A percentile compares a stretch with the other conserved stretches of the same genome.
Conservation (phyloP, 768 basidiomycete genomes). For the Lactarius pseudohatsudake region DNA sequence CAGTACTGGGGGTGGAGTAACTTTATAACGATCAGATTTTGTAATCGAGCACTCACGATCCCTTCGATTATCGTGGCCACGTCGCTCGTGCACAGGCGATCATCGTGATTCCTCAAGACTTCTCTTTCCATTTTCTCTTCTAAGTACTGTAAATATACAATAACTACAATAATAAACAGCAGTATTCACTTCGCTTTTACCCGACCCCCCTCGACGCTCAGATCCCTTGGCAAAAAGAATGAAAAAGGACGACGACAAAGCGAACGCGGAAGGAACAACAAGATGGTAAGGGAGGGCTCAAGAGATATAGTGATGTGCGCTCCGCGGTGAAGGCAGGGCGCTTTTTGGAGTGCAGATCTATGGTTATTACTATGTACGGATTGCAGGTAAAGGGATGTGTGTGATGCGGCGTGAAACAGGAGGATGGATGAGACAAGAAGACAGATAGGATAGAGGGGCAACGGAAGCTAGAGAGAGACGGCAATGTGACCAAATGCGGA, state of each 20-base stretch:
- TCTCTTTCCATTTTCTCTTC: conserved; percentile 20
- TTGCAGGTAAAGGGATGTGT: conserved; percentile 23
- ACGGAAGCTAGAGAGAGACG: conserved; percentile 17
- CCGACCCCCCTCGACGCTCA: conserved; percentile 22
- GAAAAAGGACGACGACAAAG: conserved; percentile 22
- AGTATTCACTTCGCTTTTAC: conserved; percentile 22
- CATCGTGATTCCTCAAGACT: conserved; percentile 9
- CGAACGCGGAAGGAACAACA: conserved; percentile 18
- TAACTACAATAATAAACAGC: conserved; percentile 30
- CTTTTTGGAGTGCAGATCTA: conserved; percentile 26
- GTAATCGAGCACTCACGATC: not conserved
- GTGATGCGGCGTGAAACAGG: conserved; percentile 17
- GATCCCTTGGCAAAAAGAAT: conserved; percentile 22
- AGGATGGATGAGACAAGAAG: conserved; percentile 17
- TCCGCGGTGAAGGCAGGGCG: conserved; percentile 12
- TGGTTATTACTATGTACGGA: conserved; percentile 22
- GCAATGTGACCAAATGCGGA: conserved; percentile 14
- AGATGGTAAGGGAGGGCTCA: conserved; percentile 9
- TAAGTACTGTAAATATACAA: conserved; percentile 30
- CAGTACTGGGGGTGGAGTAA: not conserved
- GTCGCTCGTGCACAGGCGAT: not conserved
- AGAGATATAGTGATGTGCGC: conserved; percentile 28
- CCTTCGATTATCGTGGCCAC: conserved; percentile 8
- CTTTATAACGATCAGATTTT: conserved; percentile 7
- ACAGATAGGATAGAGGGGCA: conserved; percentile 1